These are phyloP conservation scores for Fusarium sororula DNA, from an alignment of 2,329 filamentous ascomycete species.

Conservation along the genomic window DNA sequence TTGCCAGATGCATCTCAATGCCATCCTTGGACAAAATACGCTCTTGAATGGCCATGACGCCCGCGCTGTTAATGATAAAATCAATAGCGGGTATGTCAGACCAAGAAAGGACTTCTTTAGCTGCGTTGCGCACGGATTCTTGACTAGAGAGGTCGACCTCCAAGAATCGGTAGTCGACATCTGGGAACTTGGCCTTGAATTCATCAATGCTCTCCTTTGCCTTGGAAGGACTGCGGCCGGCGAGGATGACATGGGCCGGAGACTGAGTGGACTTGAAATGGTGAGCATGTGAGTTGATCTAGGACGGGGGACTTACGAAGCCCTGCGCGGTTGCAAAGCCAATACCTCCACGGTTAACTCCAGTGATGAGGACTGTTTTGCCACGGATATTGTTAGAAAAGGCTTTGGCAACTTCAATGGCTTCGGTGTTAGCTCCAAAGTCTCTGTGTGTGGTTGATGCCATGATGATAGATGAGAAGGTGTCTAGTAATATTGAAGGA, in stretches of 20 bases:
- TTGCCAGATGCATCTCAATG: constrained; percentile 3
- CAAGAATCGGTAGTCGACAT: not conserved
- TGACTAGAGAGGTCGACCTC: not conserved
- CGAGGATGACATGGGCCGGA: not conserved
- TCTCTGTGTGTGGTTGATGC: constrained; percentile 4
- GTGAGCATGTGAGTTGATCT: accelerated
- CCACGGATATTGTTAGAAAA: not conserved
- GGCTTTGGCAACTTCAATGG: not conserved
- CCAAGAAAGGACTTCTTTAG: not conserved
- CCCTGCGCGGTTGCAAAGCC: not conserved
- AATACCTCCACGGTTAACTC: not conserved
- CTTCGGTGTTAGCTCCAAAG: not conserved
- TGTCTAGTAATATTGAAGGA: too few species aligned
- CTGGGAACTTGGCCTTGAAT: not conserved
- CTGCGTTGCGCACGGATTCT: accelerated
- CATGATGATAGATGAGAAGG: not conserved
- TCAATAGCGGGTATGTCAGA: not conserved
- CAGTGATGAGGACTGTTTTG: not conserved
- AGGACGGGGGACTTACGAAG: too few species aligned
- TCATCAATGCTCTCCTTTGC: not conserved
- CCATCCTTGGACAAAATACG: not conserved
- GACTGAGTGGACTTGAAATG: not conserved
- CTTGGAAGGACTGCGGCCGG: not conserved
- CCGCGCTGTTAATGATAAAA: not conserved
- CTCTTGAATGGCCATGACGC: not conserved